Conservation (phyloP, 2,329 filamentous ascomycete genomes). For the Fusarium odoratissimum region DNA sequence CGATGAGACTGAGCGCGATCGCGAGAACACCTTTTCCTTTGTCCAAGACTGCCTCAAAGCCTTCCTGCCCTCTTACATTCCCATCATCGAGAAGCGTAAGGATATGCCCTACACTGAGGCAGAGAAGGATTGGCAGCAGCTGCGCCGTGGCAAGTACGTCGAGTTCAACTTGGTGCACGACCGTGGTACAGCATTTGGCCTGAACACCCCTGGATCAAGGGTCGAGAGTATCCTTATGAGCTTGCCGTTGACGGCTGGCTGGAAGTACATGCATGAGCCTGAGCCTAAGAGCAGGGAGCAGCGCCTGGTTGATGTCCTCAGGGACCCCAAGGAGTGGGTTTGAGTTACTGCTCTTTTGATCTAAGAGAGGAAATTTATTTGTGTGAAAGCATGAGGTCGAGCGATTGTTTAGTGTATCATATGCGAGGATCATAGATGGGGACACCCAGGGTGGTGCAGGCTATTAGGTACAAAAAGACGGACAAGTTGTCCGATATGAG, state of each 20-base stretch:
- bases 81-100: conserved; percentile 88
- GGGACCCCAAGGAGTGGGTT: conserved; percentile 75
- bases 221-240: conserved; percentile 99
- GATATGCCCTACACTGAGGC: conserved; percentile 88
- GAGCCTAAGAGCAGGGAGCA: conserved; percentile 81
- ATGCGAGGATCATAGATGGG: conserved; percentile 38
- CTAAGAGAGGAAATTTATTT: conserved; percentile 1
- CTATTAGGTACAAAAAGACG: conserved; percentile 18
- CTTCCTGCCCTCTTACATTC: conserved; percentile 91
- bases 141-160: conserved; percentile 93
- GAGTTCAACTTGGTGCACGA: conserved; percentile 99
- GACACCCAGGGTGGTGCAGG: conserved; percentile 28
- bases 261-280: conserved; percentile 95
- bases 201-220: conserved; percentile 90
- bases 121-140: conserved; percentile 97
- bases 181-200: conserved; percentile 90
- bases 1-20: conserved; percentile 85
- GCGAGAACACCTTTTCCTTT: conserved; percentile 91
- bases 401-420: conserved; percentile 41
- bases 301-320: conserved; percentile 78
- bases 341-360: conserved; percentile 47
- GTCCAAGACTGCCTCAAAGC: conserved; percentile 85
- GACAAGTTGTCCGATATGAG: not conserved
- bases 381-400: conserved; percentile 17
- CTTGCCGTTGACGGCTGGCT: conserved; percentile 89